phyloP scores from a whole-genome alignment of 2,329 filamentous ascomycete species.

The Aspergillus sp. region DNA sequence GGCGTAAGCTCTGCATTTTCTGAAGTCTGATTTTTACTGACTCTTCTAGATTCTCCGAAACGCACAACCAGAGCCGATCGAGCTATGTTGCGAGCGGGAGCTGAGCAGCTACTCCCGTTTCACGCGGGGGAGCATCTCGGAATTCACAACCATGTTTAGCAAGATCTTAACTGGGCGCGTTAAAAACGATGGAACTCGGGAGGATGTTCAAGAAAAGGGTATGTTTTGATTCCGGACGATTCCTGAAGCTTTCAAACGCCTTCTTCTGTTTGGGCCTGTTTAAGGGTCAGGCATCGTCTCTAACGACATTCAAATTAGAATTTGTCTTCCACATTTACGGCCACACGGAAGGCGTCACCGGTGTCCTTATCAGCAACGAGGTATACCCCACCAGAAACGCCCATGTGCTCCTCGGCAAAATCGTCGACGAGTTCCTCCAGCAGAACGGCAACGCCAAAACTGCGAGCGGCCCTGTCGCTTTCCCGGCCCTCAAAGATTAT shows the following conservation, averaged over 20 bases:
- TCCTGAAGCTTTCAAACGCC: neutral
- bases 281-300: neutral
- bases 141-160: slow-evolving; percentile 82
- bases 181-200: slow-evolving; percentile 41
- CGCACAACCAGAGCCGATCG: slow-evolving; percentile 70
- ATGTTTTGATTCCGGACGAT: slow-evolving; percentile 13
- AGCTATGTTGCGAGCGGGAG: slow-evolving; percentile 75
- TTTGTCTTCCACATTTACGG: slow-evolving; percentile 71
- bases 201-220: slow-evolving; percentile 67
- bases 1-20: neutral
- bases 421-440: slow-evolving; percentile 81
- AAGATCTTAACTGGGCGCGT: slow-evolving; percentile 87
- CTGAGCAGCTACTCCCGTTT: slow-evolving; percentile 77
- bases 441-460: slow-evolving; percentile 64
- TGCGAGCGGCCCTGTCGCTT: slow-evolving; percentile 48
- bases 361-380: slow-evolving; percentile 74
- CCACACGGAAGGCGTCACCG: slow-evolving; percentile 68
- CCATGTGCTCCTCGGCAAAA: slow-evolving; percentile 82
- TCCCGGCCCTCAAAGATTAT: slow-evolving; percentile 79
- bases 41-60: slow-evolving; percentile 74
- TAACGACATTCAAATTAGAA: slow-evolving; percentile 13
- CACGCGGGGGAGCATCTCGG: slow-evolving; percentile 61
- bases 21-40: neutral
- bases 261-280: neutral
- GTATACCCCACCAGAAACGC: slow-evolving; percentile 77